Percentiles rank a stretch among this genome's conserved stretches.
phyloP scores from a whole-genome alignment of 1,284 basidiomycete genomes.

The Cerioporus squamosus region DNA sequence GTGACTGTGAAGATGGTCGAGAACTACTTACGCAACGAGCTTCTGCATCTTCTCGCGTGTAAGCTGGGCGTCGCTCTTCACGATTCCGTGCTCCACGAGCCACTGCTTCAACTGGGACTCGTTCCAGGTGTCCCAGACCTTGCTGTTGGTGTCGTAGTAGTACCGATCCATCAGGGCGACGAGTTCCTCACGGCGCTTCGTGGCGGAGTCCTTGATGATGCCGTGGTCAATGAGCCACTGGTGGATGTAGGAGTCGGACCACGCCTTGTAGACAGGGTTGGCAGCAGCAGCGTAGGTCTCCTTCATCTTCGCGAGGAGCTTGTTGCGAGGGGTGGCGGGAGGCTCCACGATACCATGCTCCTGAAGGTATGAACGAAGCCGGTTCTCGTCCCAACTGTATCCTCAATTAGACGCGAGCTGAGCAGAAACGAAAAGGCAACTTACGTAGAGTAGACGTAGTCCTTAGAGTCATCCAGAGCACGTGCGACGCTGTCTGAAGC shows the following conservation, averaged over 20 bases:
- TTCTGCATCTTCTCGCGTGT: slow-evolving; percentile 79
- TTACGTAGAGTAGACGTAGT: slow-evolving; percentile 81
- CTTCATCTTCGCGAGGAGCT: slow-evolving; percentile 71
- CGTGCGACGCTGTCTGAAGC: slow-evolving; percentile 60
- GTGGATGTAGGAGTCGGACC: slow-evolving; percentile 84
- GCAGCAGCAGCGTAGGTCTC: slow-evolving; percentile 67
- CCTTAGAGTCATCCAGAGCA: slow-evolving; percentile 74
- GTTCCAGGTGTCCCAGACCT: slow-evolving; percentile 74
- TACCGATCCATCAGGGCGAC: slow-evolving; percentile 75
- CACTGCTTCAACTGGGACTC: slow-evolving; percentile 70
- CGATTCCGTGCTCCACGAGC: slow-evolving; percentile 71
- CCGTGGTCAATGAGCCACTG: slow-evolving; percentile 86
- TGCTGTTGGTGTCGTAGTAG: slow-evolving; percentile 65
- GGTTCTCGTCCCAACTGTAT: slow-evolving; percentile 75
- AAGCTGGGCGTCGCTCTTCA: slow-evolving; percentile 74
- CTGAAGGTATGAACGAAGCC: slow-evolving; percentile 72
- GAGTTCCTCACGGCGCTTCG: slow-evolving; percentile 75
- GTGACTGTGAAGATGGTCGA: neutral
- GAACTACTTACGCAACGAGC: slow-evolving; percentile 58
- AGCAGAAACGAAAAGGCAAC: neutral
- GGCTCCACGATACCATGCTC: slow-evolving; percentile 71
- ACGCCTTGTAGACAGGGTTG: slow-evolving; percentile 77
- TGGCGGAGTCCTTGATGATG: slow-evolving; percentile 59
- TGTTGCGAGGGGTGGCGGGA: slow-evolving; percentile 63
- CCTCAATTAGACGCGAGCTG: neutral